Evolutionary conservation across 2,329 filamentous ascomycete species (phyloP), one percentile per base, ranked within the genome.

Genomic region (Penicillium sp.): DNA sequence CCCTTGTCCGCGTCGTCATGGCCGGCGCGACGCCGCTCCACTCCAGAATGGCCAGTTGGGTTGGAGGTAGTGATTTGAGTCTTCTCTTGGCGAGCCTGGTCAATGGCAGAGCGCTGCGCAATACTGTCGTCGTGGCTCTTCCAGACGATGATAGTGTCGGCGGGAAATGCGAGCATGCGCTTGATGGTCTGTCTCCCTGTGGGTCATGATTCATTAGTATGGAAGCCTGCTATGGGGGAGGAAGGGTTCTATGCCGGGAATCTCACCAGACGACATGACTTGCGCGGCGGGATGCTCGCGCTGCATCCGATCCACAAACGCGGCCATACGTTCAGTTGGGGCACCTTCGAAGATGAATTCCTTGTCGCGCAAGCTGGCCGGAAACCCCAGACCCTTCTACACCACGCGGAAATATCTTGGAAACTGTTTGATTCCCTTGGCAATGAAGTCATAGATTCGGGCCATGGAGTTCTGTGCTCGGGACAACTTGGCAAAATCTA

Each of bases 41-140:
- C 54, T 33, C 65, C 66, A 11, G 64, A 54, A 37, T 68, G 66
- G 40, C 64, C 54, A 36, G 62, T 59, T 9, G 63, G 51, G 43
- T 67, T 66, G 29, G 62, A 56, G 24, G 62, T 61, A 36, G 66
- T 64, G n/a, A 62, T 59, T 9, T 64, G 61, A 38, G 68, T 79
- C 72, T 95, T 95, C 64, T 95, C 90, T 59, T 91, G 88, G 53
- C 90, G 86, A 47, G 88, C 88, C 69, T 95, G 89, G 63, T 96
- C 90, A 55, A 95, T 90, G 18, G 88, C 88, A 28, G 85, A 87
- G 58, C 90, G 83, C 73, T 96, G 90, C 58, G 89, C 86, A 65
- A 98, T 96, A 69, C 89, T 95, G 55, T 91, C 88, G 65, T 96
- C 90, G 69, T 98, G 93, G 65, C 86, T 93, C 74, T 95, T 95